Percentiles rank a stretch among this genome's conserved stretches.
Conservation (phyloP, 768 basidiomycete genomes). For the Agrocybe chaxingu region DNA sequence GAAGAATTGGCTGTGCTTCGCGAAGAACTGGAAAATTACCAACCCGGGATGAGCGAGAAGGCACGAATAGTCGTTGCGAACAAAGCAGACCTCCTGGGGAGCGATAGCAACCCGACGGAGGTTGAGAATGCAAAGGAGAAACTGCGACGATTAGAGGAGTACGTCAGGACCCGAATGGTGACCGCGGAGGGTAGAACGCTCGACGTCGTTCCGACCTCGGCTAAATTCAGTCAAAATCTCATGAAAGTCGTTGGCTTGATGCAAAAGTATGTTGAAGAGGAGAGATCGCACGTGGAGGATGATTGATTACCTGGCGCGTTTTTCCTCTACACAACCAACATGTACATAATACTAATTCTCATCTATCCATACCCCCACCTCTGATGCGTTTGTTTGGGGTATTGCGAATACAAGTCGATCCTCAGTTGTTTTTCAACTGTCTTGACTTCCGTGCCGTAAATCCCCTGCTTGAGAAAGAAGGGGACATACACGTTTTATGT, state of each 20-base stretch:
- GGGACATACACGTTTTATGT: too few species aligned
- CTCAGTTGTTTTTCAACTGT: too few species aligned
- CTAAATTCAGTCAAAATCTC: conserved; percentile 84
- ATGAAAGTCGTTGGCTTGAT: conserved; percentile 64
- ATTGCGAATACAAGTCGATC: too few species aligned
- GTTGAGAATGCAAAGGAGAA: conserved; percentile 56
- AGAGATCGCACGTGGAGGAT: conserved; percentile 15
- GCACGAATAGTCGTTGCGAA: conserved; percentile 87
- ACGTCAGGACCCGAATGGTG: conserved; percentile 46
- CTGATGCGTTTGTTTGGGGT: too few species aligned
- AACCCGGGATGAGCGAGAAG: conserved; percentile 72
- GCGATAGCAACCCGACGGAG: conserved; percentile 40
- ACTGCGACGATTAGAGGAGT: conserved; percentile 52
- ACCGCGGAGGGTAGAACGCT: conserved; percentile 32
- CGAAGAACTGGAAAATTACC: conserved; percentile 83
- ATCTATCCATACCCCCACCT: too few species aligned
- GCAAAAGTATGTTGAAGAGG: conserved; percentile 57
- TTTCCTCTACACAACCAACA: neutral
- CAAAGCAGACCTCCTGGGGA: conserved; percentile 86
- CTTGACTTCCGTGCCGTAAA: too few species aligned
- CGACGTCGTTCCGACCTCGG: conserved; percentile 81
- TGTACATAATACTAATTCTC: conserved; percentile 6
- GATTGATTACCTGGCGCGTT: conserved; percentile 8
- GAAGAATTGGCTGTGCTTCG: conserved; percentile 69
- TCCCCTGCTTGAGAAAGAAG: too few species aligned